Conservation (phyloP, 768 basidiomycete genomes). For the Suillus alpinus region DNA sequence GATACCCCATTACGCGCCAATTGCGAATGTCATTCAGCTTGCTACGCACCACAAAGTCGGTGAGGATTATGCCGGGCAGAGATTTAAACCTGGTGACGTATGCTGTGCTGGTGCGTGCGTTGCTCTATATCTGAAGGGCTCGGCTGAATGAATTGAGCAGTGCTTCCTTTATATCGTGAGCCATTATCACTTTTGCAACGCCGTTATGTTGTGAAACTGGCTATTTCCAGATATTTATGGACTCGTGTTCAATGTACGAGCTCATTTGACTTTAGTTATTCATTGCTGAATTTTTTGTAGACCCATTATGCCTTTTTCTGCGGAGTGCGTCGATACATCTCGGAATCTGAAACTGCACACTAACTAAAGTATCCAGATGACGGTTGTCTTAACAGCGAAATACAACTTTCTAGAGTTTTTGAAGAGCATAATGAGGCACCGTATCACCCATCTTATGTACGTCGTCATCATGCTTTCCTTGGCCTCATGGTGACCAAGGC, state of each 20-base stretch:
- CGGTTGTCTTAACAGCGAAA: constrained; percentile 45
- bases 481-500: not conserved
- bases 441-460: constrained; percentile 43
- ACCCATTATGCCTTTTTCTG: constrained; percentile 56
- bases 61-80: constrained; percentile 42
- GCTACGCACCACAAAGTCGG: constrained; percentile 52
- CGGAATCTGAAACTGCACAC: not conserved
- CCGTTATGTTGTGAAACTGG: not conserved
- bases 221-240: constrained; percentile 59
- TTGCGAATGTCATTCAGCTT: constrained; percentile 62
- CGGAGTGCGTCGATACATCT: constrained; percentile 40
- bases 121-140: not conserved
- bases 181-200: not conserved
- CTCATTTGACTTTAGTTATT: not conserved
- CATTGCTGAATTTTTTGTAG: constrained; percentile 35
- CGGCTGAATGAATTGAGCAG: constrained; percentile 27
- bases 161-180: constrained; percentile 63
- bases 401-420: constrained; percentile 46
- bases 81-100: constrained; percentile 61
- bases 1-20: constrained; percentile 56
- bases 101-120: constrained; percentile 50
- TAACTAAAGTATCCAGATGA: constrained; percentile 38
- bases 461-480: not conserved
- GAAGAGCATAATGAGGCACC: constrained; percentile 43
- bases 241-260: constrained; percentile 52